These are phyloP conservation scores for Didymella exigua DNA, from an alignment of 2,329 filamentous ascomycete genomes.

Conservation along the genomic window DNA sequence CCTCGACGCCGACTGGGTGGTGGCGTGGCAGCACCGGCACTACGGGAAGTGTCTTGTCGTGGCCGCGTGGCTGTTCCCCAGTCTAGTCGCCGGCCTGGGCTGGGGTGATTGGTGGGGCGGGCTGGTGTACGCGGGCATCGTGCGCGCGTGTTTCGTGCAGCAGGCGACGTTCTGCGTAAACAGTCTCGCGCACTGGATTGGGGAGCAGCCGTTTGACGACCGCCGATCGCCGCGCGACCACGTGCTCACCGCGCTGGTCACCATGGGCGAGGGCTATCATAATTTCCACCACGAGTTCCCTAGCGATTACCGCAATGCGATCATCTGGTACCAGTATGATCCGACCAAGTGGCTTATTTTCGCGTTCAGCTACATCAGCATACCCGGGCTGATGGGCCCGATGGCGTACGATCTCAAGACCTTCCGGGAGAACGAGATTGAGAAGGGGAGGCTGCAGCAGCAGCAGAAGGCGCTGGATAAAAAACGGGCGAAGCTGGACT, in stretches of 20 bases:
- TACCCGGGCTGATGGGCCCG: slow-evolving; percentile 32
- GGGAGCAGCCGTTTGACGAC: slow-evolving; percentile 52
- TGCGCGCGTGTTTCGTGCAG: slow-evolving; percentile 57
- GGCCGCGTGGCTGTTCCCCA: slow-evolving; percentile 52
- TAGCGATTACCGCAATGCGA: slow-evolving; percentile 50
- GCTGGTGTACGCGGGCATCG: slow-evolving; percentile 56
- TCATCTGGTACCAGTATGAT: slow-evolving; percentile 48
- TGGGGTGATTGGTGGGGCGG: slow-evolving; percentile 58
- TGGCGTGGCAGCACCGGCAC: slow-evolving; percentile 55
- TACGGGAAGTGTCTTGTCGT: slow-evolving; percentile 52
- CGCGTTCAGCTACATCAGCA: slow-evolving; percentile 34
- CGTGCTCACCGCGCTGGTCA: slow-evolving; percentile 47
- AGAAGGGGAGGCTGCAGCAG: slow-evolving; percentile 50
- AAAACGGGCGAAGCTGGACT: slow-evolving; percentile 44
- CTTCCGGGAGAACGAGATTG: slow-evolving; percentile 50
- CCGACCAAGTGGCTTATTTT: slow-evolving; percentile 51
- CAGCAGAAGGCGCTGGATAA: slow-evolving; percentile 48
- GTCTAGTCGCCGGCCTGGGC: slow-evolving; percentile 52
- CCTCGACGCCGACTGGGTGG: slow-evolving; percentile 56
- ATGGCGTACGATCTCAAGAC: slow-evolving; percentile 48
- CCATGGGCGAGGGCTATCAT: slow-evolving; percentile 51
- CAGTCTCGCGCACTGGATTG: slow-evolving; percentile 59
- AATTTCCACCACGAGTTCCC: slow-evolving; percentile 53
- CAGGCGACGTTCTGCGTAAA: slow-evolving; percentile 61
- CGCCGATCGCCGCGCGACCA: slow-evolving; percentile 47